Percentiles rank a stretch among this genome's conserved stretches.
These are phyloP conservation scores for Abrus precatorius DNA, from an alignment of 306 rosid species.

Conservation along the genomic window DNA sequence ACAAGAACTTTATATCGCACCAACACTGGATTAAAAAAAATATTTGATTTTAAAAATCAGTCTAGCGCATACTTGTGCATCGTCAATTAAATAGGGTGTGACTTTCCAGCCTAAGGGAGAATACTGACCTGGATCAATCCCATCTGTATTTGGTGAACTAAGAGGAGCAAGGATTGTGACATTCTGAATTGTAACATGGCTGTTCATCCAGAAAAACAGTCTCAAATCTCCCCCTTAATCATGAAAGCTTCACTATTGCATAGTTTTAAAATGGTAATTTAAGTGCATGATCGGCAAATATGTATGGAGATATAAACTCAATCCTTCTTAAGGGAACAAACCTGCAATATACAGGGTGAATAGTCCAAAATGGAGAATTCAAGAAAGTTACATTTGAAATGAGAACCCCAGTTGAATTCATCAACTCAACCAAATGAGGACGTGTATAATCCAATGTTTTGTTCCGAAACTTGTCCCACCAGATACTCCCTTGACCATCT, in stretches of 20 bases:
- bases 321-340: conserved; percentile 53
- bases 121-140: conserved; percentile 75
- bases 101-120: conserved; percentile 25
- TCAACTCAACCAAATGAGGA: conserved; percentile 82
- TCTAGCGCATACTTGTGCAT: conserved; percentile 20
- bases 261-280: conserved; percentile 49
- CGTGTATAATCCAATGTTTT: conserved; percentile 74
- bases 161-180: conserved; percentile 75
- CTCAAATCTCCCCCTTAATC: conserved; percentile 61
- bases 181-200: conserved; percentile 69
- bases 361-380: conserved; percentile 82
- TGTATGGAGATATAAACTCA: conserved; percentile 34
- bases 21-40: conserved; percentile 8
- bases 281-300: conserved; percentile 36
- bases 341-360: conserved; percentile 92
- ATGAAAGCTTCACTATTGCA: conserved; percentile 59
- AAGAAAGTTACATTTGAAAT: conserved; percentile 74
- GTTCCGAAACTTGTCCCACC: conserved; percentile 74
- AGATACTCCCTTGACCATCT: conserved; percentile 80
- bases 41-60: conserved; percentile 19
- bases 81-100: conserved; percentile 4
- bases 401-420: conserved; percentile 71
- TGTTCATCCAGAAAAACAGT: conserved; percentile 67
- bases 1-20: conserved; percentile 2
- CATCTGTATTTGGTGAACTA: conserved; percentile 78